Evolutionary conservation across 164 flowering plant species (phyloP).

Genomic region (Umbellularia californica): DNA sequence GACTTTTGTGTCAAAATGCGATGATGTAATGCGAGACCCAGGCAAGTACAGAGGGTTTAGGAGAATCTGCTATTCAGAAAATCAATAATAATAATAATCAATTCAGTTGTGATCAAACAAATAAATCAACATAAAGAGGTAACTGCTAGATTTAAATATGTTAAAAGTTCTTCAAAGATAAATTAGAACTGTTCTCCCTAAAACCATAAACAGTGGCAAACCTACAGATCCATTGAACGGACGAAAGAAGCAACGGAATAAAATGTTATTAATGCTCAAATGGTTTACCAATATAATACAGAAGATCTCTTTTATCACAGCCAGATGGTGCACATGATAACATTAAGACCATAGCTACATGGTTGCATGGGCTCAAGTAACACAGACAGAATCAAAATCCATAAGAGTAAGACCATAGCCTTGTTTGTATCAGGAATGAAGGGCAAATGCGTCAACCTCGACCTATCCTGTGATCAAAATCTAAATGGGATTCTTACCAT

Average conservation of each 20-base stretch:
- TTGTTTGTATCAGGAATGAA: background rate
- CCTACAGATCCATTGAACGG: background rate
- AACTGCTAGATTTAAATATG: background rate
- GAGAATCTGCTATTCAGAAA: slow-evolving; percentile 52
- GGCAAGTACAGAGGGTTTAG: slow-evolving; percentile 85
- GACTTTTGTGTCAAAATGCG: slow-evolving; percentile 90
- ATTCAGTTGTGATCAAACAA: background rate
- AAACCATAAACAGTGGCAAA: background rate
- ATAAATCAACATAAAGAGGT: background rate
- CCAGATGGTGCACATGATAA: background rate
- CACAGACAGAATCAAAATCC: background rate
- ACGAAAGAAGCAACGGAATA: background rate
- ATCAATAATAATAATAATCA: background rate
- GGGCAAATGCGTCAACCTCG: background rate
- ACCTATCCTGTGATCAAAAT: background rate
- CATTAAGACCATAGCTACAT: background rate
- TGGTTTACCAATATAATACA: background rate
- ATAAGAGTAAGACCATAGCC: background rate
- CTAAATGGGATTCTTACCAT: background rate
- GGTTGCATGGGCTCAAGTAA: background rate
- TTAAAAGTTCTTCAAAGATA: background rate
- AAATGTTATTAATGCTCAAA: background rate
- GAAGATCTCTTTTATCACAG: background rate
- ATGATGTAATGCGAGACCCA: slow-evolving; percentile 79
- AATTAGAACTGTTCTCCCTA: background rate